Evolutionary conservation across 352 stramenopile species (phyloP), one percentile per base, ranked within the genome.

Genomic region (Phytophthora sansomeana): DNA sequence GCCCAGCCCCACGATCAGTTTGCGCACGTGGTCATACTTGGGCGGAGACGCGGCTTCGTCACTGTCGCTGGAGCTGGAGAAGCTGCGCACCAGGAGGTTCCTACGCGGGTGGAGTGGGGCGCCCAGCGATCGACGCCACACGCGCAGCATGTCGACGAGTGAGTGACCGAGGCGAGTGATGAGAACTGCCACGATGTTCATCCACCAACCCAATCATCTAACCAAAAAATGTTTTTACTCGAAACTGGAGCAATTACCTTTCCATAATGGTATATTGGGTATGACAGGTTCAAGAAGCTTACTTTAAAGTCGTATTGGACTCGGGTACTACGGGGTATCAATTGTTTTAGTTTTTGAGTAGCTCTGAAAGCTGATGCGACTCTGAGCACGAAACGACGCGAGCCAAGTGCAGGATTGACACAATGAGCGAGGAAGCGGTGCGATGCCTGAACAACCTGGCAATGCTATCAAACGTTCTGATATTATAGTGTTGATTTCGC

Each of bases 1-100:
- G 32, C 89, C 89, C 44, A 96, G 61, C n/a, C 89, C 89, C 4
- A 96, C 89, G 36, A 96, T 64, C 29, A 96, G 72, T 58, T 94
- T 94, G 55, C 86, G 86, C 43, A 92, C 80, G 49, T 90, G 67
- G 26, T 91, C 75, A 63, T 87, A 91, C 74, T 83, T 86, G 24
- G 60, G 48, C 24, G 72, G 35, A 35, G 46, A 38, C 4, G 42
- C 36, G 47, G 62, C 30, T 6, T 67, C 46, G 28, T 38, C 44
- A 26, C 21, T 21, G 3, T 1, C 16, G 9, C 19, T 35, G 11
- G 51, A 52, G 21, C 13, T 59, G 35, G 58, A 79, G 43, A 76
- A 63, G 14, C n/a, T 30, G 6, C 38, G 43, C 2, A 36, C 38
- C 5, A 69, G 21, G 39, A 72, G 36, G 28, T 62, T 63, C n/a